A percentile compares a stretch with the other conserved stretches of the same genome.
These are phyloP conservation scores for Cucurbita maxima DNA, from an alignment of 306 rosid genomes.

Conservation along the genomic window DNA sequence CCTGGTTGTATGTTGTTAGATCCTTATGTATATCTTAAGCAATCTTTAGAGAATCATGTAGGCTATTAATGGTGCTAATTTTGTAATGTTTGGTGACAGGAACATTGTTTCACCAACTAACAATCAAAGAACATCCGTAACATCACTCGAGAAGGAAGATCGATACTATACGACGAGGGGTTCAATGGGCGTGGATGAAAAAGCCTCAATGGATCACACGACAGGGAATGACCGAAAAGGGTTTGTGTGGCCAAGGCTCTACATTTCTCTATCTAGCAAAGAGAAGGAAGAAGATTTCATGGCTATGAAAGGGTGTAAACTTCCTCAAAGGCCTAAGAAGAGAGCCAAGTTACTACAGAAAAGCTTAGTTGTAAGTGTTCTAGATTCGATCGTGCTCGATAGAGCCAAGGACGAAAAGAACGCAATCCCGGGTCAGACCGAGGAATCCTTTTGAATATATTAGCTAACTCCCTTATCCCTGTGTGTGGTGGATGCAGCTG, in stretches of 20 bases:
- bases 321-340: conserved; percentile 49
- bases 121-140: conserved; percentile 10
- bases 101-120: conserved; percentile 12
- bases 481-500: conserved; percentile 21
- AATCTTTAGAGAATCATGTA: background rate
- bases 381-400: background rate
- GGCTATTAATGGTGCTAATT: background rate
- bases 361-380: conserved; percentile 31
- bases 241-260: conserved; percentile 38
- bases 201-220: conserved; percentile 23
- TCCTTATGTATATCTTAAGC: background rate
- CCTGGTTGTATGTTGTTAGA: background rate
- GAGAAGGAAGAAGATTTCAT: conserved; percentile 54
- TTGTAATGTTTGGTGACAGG: conserved; percentile 14
- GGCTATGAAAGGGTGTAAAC: conserved; percentile 59
- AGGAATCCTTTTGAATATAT: background rate
- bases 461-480: background rate
- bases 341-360: conserved; percentile 35
- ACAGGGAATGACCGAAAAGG: conserved; percentile 18
- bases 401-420: background rate
- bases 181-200: conserved; percentile 38
- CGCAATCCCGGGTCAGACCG: background rate
- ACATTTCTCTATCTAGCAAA: conserved; percentile 36
- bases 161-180: conserved; percentile 45
- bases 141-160: conserved; percentile 42